These are phyloP conservation scores for Torulaspora maleeae DNA, from an alignment of 805 yeast species.

Conservation along the genomic window DNA sequence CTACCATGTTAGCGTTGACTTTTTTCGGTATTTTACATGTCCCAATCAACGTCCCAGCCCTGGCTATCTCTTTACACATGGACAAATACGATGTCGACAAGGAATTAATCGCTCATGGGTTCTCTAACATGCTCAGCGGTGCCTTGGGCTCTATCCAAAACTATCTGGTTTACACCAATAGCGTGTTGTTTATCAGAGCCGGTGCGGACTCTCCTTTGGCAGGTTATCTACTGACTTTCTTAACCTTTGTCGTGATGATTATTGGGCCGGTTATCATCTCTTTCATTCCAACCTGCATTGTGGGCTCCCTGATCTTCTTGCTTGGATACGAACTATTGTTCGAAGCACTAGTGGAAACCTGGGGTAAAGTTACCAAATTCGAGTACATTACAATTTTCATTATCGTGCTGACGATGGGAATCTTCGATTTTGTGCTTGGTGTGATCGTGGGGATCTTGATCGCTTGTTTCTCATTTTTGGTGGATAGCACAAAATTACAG, in stretches of 20 bases:
- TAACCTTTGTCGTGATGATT: slow-evolving; percentile 75
- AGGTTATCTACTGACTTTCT: slow-evolving; percentile 81
- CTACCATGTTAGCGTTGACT: slow-evolving; percentile 92
- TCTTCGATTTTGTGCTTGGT: slow-evolving; percentile 91
- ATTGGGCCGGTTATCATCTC: slow-evolving; percentile 93
- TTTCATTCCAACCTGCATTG: slow-evolving; percentile 91
- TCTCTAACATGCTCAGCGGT: slow-evolving; percentile 83
- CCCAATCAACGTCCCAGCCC: slow-evolving; percentile 95
- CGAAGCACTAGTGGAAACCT: slow-evolving; percentile 83
- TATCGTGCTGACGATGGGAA: slow-evolving; percentile 93
- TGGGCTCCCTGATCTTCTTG: slow-evolving; percentile 84
- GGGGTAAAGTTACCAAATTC: slow-evolving; percentile 64
- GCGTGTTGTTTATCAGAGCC: slow-evolving; percentile 84
- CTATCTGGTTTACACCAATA: slow-evolving; percentile 90
- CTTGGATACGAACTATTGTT: slow-evolving; percentile 85
- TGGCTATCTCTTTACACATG: slow-evolving; percentile 84
- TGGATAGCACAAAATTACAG: slow-evolving; percentile 80
- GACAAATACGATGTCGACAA: slow-evolving; percentile 83
- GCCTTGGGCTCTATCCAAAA: slow-evolving; percentile 84
- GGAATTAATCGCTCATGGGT: slow-evolving; percentile 92
- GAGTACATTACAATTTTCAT: slow-evolving; percentile 82
- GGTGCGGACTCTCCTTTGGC: slow-evolving; percentile 90
- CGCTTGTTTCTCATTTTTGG: slow-evolving; percentile 93
- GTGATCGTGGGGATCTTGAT: slow-evolving; percentile 83
- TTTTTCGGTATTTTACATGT: slow-evolving; percentile 95